Percentiles rank a stretch among this genome's conserved stretches.
phyloP scores from a whole-genome alignment of 345 rosid genomes.

The Clausena lansium region DNA sequence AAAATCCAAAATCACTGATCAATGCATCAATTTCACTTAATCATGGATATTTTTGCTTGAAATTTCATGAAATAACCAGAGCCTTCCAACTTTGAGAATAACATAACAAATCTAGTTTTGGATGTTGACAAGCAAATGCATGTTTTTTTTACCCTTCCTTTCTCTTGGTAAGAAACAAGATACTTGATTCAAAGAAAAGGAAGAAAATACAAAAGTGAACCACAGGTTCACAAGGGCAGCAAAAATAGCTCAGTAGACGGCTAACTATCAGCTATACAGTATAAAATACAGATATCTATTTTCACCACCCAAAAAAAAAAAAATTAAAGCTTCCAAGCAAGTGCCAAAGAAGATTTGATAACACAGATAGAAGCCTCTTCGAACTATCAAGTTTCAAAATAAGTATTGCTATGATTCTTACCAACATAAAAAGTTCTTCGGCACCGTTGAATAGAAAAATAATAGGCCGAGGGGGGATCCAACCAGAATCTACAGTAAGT shows the following conservation, averaged over 20 bases:
- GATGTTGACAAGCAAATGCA: neutral
- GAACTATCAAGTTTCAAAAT: neutral
- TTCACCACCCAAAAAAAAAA: neutral
- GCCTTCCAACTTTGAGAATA: neutral
- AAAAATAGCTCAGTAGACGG: neutral
- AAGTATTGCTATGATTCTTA: slow-evolving; percentile 18
- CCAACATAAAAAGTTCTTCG: slow-evolving; percentile 92
- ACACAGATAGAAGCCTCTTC: slow-evolving; percentile 4
- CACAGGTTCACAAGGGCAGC: neutral
- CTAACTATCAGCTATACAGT: neutral
- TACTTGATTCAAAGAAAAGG: neutral
- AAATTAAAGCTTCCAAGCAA: neutral
- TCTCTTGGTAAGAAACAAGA: neutral
- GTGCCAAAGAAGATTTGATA: neutral
- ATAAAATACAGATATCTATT: neutral
- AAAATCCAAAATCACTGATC: neutral
- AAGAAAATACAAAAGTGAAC: neutral
- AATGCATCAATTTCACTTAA: slow-evolving; percentile 6
- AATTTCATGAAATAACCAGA: neutral
- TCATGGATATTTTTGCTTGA: neutral
- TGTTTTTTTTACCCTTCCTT: too few species aligned
- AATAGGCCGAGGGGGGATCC: slow-evolving; percentile 84
- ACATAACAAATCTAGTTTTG: neutral
- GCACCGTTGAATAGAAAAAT: slow-evolving; percentile 96
- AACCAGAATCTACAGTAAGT: slow-evolving; percentile 71